Conservation (phyloP, 2,329 filamentous ascomycete species). For the Diplodia seriata region DNA sequence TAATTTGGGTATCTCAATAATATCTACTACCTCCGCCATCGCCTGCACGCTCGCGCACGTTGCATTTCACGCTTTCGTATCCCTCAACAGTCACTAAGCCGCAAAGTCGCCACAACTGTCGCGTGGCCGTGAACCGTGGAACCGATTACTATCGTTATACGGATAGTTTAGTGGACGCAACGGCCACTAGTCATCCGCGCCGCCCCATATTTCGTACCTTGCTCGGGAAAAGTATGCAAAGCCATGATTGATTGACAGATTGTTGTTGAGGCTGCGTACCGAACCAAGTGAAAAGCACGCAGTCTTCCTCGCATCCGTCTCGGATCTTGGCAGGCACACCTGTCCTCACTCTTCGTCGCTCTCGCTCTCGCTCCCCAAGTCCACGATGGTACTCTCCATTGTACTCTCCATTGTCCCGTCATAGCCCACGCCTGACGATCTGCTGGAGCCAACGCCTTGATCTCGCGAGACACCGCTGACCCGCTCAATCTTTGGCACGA, state of each 20-base stretch:
- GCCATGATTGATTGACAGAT: background rate
- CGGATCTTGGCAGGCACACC: background rate
- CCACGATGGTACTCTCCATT: slow-evolving; percentile 24
- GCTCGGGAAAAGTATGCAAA: background rate
- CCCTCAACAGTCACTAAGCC: background rate
- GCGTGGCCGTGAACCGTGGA: background rate
- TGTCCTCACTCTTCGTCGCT: slow-evolving; percentile 7
- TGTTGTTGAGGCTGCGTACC: background rate
- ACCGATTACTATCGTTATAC: background rate
- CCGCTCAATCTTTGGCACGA: slow-evolving; percentile 27
- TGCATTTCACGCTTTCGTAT: background rate
- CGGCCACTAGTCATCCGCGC: background rate
- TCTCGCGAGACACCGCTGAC: background rate
- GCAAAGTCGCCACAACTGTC: background rate
- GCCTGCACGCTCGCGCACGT: background rate
- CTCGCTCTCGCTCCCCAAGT: slow-evolving; percentile 22
- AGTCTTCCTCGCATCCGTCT: background rate
- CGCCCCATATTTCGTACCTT: background rate
- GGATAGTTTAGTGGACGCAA: background rate
- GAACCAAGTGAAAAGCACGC: background rate
- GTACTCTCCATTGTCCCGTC: slow-evolving; percentile 16
- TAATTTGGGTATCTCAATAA: slow-evolving; percentile 19
- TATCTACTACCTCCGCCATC: background rate
- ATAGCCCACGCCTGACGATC: background rate
- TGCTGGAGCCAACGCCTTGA: background rate